Base-by-base conservation (phyloP, 1,284 basidiomycete genomes). In the Tausonia pullulans region DNA sequence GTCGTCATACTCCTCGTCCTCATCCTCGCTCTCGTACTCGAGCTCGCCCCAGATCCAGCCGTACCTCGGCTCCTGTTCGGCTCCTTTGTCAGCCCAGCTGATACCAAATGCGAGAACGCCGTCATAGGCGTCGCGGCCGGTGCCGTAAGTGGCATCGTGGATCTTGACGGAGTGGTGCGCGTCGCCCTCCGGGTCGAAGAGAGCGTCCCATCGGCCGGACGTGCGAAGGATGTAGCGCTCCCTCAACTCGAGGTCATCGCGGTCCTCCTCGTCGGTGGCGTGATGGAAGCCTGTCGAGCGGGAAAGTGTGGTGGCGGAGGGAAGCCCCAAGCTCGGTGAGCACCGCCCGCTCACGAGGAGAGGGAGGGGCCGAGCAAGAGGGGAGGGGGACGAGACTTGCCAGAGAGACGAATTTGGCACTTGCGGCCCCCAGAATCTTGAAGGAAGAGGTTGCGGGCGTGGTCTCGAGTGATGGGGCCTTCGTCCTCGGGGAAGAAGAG, bases 101-200 rank as follows among this genome's bases (percentile, higher is more conserved):
- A 61, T 40, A 5, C 60, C 60, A 4, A 61, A 53, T 45, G 50
- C 60, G 16, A 61, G 39, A 7, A 46, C 60, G 14, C 53, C 52
- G 41, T 61, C 51, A 16, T 61, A 50, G 5, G 49, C 51, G 11
- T 61, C 60, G 8, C 53, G n/a, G 6, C 39, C 27, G 27, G 27
- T 54, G 2, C 60, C 60, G 43, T 61, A 61, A 43, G 50, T 61
- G 10, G 60, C 60, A 54, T 39, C 60, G 60, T 53, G 60, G 40
- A 61, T 54, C 51, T 44, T 54, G 50, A 58, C 57, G 13, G 14
- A 27, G 39, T 61, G 46, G 43, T 27, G 2, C 10, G 45, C 45
- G 9, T 53, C 39, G 2, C 50, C 49, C 7, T 59, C 43, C 44
- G 51, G 50, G 51, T 61, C 60, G 51, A 61, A 61, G 51, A 61